Base-by-base conservation (phyloP, 2,329 filamentous ascomycete species). In the Blastomyces percursus region DNA sequence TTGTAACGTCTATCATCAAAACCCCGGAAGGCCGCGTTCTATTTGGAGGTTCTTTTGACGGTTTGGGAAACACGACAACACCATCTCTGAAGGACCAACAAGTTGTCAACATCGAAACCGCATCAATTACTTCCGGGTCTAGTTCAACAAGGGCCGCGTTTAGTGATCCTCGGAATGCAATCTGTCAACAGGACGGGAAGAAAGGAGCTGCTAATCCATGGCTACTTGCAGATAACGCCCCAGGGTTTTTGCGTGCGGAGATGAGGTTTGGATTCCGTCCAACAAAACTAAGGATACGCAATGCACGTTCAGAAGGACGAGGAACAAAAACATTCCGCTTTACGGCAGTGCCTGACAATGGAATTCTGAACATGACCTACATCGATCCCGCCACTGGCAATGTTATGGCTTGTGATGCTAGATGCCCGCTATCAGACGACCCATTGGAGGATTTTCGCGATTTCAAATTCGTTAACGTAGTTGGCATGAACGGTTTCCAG, bases 351-450 rank as follows among this genome's bases (percentile, higher is more conserved):
- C 92, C 93, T 5, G 85, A 93, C 70, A 87, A 89, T 66, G 94
- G 94, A 60, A 96, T 99, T 73, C 90, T 99, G 86, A 96, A 97
- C 75, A 82, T 99, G 71, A 96, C 91, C 46, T 97, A 94, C 69
- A 77, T 86, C 66, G 91, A 97, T 70, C 87, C 88, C 30, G 78
- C 73, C 48, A 88, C 84, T 1, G 88, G 88, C 32, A 78, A 83
- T 59, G 86, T 87, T 62, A 76, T 79, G 38, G 86, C 83, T 63
- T 99, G 94, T 76, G 91, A 92, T 61, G 87, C 86, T 65, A 82
- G 85, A 70, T 99, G 94, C 69, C 90, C 92, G n/a, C 81, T 99
- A 57, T 91, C 89, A 65, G 80, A 86, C 70, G 85, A 90, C 69
- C 76, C 80, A 21, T 83, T 81, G 6, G 74, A 86, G 59, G 75